Evolutionary conservation across 257 asterid species (phyloP).

Genomic region (Linaria vulgaris): DNA sequence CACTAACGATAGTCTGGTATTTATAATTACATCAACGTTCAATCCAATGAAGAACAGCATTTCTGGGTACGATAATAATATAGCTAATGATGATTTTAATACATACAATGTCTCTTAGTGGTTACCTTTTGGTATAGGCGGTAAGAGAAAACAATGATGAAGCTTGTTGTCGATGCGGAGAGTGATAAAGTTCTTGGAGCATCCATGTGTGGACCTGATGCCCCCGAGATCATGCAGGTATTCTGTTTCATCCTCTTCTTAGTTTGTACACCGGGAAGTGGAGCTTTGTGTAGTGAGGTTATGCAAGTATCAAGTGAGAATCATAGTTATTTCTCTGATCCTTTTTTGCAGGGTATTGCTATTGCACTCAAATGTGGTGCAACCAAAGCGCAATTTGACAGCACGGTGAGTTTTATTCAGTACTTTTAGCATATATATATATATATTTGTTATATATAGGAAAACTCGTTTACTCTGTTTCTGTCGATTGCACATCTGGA

Average conservation of each 20-base stretch:
- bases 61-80: slow-evolving; percentile 95
- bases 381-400: slow-evolving; percentile 90
- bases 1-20: slow-evolving; percentile 71
- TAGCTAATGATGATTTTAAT: no score
- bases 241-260: not conserved
- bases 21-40: slow-evolving; percentile 83
- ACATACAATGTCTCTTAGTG: no score
- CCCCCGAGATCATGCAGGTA: slow-evolving; percentile 99
- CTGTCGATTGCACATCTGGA: not conserved
- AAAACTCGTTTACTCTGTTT: not conserved
- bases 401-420: slow-evolving; percentile 59
- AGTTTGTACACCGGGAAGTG: not conserved
- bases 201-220: slow-evolving; percentile 98
- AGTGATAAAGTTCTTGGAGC: slow-evolving; percentile 96
- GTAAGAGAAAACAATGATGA: slow-evolving; percentile 86
- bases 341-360: slow-evolving; percentile 71
- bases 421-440: not conserved
- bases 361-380: slow-evolving; percentile 97
- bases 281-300: no score
- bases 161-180: slow-evolving; percentile 83
- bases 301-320: not conserved
- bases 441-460: not conserved
- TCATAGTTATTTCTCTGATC: no score
- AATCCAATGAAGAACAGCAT: slow-evolving; percentile 98
- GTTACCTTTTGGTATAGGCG: slow-evolving; percentile 49